These are phyloP conservation scores for Blakeslea trispora DNA, from an alignment of 371 early-diverging fungal species.

Conservation along the genomic window DNA sequence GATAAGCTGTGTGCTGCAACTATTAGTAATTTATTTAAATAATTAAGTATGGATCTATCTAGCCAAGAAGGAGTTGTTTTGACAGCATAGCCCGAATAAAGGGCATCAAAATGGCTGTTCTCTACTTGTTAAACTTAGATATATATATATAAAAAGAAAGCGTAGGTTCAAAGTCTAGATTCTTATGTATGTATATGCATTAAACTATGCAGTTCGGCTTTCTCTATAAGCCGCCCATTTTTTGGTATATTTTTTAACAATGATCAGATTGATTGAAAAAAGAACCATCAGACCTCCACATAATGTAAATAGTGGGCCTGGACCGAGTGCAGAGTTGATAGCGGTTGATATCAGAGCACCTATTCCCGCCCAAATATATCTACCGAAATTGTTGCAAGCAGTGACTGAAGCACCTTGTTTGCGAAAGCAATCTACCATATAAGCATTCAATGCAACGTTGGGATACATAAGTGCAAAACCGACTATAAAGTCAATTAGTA, in stretches of 20 bases:
- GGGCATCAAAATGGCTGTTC: too few relatives aligned
- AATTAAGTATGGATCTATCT: too few relatives aligned
- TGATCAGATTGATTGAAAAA: slow-evolving; percentile 18
- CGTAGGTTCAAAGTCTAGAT: too few relatives aligned
- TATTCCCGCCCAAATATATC: slow-evolving; percentile 44
- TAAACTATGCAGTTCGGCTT: not conserved
- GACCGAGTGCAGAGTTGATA: slow-evolving; percentile 30
- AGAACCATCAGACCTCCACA: slow-evolving; percentile 14
- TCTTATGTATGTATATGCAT: too few relatives aligned
- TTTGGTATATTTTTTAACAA: slow-evolving; percentile 21
- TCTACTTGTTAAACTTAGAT: too few relatives aligned
- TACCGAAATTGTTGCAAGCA: slow-evolving; percentile 48
- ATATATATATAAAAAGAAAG: too few relatives aligned
- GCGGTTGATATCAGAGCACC: slow-evolving; percentile 42
- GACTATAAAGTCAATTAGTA: slow-evolving; percentile 17
- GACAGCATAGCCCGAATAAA: too few relatives aligned
- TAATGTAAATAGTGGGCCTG: slow-evolving; percentile 32
- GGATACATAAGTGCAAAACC: slow-evolving; percentile 39
- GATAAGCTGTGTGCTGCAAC: too few relatives aligned
- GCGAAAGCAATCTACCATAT: slow-evolving; percentile 48
- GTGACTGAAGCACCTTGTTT: slow-evolving; percentile 46
- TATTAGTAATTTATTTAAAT: too few relatives aligned
- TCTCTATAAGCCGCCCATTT: slow-evolving; percentile 24
- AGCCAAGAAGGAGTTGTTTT: too few relatives aligned
- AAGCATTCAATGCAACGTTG: slow-evolving; percentile 40